Base-by-base conservation (phyloP, 1,284 basidiomycete species). In the Golubevia pallescens region DNA sequence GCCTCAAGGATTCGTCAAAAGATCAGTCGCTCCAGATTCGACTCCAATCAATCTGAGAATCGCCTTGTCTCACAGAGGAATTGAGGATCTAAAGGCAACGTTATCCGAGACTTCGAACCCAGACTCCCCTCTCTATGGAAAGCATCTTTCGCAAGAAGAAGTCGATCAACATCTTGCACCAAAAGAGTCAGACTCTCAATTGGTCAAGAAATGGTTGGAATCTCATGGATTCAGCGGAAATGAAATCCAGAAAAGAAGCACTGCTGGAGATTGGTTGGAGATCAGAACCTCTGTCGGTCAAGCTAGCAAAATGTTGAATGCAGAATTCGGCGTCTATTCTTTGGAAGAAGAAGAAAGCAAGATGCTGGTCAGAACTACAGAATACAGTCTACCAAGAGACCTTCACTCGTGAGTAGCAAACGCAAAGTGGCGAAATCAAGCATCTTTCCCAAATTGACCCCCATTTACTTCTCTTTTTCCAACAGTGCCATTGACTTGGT, bases 201-300 rank as follows among this genome's bases (percentile, higher is more conserved):
- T 68, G 52, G 79, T 83, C 19, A 61, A 67, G 38, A 62, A 74
- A 6, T 83, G 79, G 79, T 73, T 83, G 8, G 48, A 48, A 23
- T 61, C 38, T 7, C 61, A 73, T n/a, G 69, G 77, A 5, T 60
- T 73, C 23, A 51, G 66, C 3, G 70, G 70, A 19, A 23, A 67
- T 20, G 38, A 73, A 38, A 62, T 75, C 20, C 57, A 68, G 48
- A 65, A 74, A 57, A 10, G 28, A 4, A 62, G 73, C 21, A 70
- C 69, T 2, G 34, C 63, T 10, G 73, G 69, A 54, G 77, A 81
- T 62, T 73, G 68, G 56, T 65, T 83, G 52, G 65, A 59, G 53
- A 63, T 80, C 20, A 51, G 71, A 19, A 67, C 78, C 1, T 69
- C 77, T 6, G 73, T 74, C 3, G 66, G 63, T 51, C 23, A 77